Evolutionary conservation across 208 protist genomes (phyloP), one percentile per base, ranked within the genome.

Genomic region (Crithidia expoeki): DNA sequence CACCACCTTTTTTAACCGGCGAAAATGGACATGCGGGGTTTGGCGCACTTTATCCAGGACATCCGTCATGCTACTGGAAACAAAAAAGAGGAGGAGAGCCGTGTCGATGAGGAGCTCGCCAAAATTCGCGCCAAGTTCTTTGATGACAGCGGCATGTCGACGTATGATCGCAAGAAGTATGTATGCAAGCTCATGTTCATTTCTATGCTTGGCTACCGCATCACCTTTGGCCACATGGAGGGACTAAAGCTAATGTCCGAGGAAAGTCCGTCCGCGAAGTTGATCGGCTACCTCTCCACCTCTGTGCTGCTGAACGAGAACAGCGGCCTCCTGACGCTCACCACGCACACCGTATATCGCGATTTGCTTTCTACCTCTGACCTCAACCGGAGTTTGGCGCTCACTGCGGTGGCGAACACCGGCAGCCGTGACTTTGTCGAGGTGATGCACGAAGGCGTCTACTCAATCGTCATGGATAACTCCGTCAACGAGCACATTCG

Each of bases 171-270:
- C 16, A 99, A 99, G 76, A 99, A 99, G 83, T 99, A 99, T 80
- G 95, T 99, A 30, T 98, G 96, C 83, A 99, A 99, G 85, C 86
- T 99, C 14, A 92, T 99, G 69, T 99, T 99, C 83, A 99, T 99
- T 70, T 98, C 97, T 55, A 99, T 99, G 85, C 81, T 99, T 4
- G 99, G 99, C 12, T 99, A 99, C 82, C 98, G 98, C 23, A 88
- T 99, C 32, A 98, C 99, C 56, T 99, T 99, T 92, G 99, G 99
- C 11, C 97, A 99, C 79, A 98, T 99, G 84, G 98, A 99, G 74
- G 98, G 98, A 25, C 80, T 99, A 7, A 94, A 98, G 36, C 89
- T 99, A 12, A 90, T 99, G 50, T 89, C 97, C 7, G 87, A 89
- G n/a, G 74, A 81, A 25, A 96, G 96, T 32, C 99, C 98, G 40